These are phyloP conservation scores for Benincasa hispida DNA, from an alignment of 306 rosid genomes.

Conservation along the genomic window DNA sequence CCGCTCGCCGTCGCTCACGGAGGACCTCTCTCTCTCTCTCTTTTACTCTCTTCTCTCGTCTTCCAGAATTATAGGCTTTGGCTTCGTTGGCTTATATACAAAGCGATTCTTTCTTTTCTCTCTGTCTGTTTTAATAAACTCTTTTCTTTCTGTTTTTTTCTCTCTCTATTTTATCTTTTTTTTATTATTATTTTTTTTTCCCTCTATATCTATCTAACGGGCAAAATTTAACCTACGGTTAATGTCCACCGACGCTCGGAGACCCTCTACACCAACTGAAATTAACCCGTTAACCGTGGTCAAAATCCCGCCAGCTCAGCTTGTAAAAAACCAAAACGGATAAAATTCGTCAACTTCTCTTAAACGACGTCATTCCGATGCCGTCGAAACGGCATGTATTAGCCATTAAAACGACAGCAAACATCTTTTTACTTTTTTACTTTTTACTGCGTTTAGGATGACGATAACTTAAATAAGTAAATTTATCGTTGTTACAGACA, in stretches of 20 bases:
- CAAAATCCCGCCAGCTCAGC: conserved; percentile 10
- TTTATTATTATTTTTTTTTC: not conserved
- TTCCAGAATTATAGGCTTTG: conserved; percentile 19
- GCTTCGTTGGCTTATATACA: conserved; percentile 50
- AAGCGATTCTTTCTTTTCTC: conserved; percentile 18
- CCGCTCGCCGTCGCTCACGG: conserved; percentile 1
- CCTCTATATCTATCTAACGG: not conserved
- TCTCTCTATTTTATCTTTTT: not conserved
- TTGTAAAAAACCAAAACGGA: not conserved
- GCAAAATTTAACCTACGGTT: conserved; percentile 19
- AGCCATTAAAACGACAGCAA: not conserved
- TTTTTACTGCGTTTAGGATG: too few species aligned
- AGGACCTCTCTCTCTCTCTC: not conserved
- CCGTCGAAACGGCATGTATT: not conserved
- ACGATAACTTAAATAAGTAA: too few species aligned
- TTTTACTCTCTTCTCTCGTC: conserved; percentile 3
- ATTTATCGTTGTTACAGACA: too few species aligned
- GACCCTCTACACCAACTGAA: conserved; percentile 17
- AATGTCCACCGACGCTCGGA: conserved; percentile 34
- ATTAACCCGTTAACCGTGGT: conserved; percentile 16
- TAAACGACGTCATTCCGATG: not conserved
- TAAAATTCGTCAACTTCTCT: not conserved
- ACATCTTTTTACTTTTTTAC: too few species aligned
- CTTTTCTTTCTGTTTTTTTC: not conserved
- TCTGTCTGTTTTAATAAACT: not conserved